A percentile compares a stretch with the other conserved stretches of the same genome.
Evolutionary conservation across 169 alveolate genomes (phyloP).

Genomic region (Plasmodium yoelii): DNA sequence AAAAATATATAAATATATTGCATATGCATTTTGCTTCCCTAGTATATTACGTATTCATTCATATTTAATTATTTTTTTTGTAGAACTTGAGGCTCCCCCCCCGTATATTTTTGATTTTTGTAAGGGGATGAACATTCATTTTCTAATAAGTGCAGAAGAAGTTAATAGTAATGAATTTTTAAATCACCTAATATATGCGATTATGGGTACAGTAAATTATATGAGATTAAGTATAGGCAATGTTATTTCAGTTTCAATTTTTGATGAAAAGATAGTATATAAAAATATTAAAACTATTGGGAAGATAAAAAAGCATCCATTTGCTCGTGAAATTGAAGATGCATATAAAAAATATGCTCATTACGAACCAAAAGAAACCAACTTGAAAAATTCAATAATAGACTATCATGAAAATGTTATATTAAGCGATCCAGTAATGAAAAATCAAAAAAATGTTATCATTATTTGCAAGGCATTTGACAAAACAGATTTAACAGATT

Average conservation of each 20-base stretch:
- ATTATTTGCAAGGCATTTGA: slow-evolving; percentile 26
- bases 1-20: background rate
- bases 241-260: slow-evolving; percentile 17
- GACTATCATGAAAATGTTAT: slow-evolving; percentile 47
- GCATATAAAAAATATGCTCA: background rate
- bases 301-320: background rate
- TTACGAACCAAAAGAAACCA: background rate
- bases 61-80: background rate
- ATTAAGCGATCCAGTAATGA: slow-evolving; percentile 9
- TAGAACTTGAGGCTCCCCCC: background rate
- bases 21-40: background rate
- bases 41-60: background rate
- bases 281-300: slow-evolving; percentile 3
- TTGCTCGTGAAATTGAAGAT: background rate
- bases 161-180: background rate
- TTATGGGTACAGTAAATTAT: slow-evolving; percentile 7
- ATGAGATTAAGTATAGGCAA: background rate
- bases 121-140: slow-evolving; percentile 29
- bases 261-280: slow-evolving; percentile 40
- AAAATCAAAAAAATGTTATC: slow-evolving; percentile 9
- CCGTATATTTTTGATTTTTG: slow-evolving; percentile 9
- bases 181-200: background rate
- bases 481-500: slow-evolving; percentile 11
- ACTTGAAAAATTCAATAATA: slow-evolving; percentile 20
- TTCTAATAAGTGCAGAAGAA: slow-evolving; percentile 52